phyloP scores from a whole-genome alignment of 192 early-diverging fungal genomes.

The Umbelopsis isabellina region DNA sequence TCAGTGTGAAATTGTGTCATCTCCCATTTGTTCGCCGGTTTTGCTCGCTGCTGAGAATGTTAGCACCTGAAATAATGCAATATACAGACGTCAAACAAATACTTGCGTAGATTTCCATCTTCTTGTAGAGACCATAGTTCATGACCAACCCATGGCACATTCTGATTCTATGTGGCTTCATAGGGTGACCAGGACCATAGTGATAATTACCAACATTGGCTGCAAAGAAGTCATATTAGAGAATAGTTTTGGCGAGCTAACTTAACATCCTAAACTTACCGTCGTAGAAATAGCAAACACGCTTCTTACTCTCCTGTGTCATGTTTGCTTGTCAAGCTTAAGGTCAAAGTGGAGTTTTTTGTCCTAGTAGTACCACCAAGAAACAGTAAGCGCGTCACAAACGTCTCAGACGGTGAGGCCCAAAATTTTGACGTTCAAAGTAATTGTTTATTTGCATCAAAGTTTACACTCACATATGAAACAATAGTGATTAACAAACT shows the following conservation, averaged over 20 bases:
- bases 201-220: constrained; percentile 81
- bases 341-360: background rate
- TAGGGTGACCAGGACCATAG: constrained; percentile 94
- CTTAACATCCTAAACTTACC: constrained; percentile 39
- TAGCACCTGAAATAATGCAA: background rate
- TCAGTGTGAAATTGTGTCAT: constrained; percentile 95
- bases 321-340: constrained; percentile 14
- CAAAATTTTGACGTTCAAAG: background rate
- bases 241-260: background rate
- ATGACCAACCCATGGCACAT: constrained; percentile 93
- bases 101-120: constrained; percentile 81
- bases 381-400: background rate
- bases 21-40: constrained; percentile 61
- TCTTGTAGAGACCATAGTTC: constrained; percentile 90
- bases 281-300: constrained; percentile 70
- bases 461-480: too few relatives aligned
- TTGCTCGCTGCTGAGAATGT: constrained; percentile 37
- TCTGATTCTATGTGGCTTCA: constrained; percentile 95
- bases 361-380: background rate
- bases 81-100: background rate
- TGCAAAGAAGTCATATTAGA: constrained; percentile 25
- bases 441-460: too few relatives aligned
- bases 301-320: constrained; percentile 49
- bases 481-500: too few relatives aligned
- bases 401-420: background rate